Percentiles rank a stretch among this genome's conserved stretches.
These are phyloP conservation scores for Cairneyella variabilis DNA, from an alignment of 495 filamentous ascomycete genomes.

Conservation along the genomic window DNA sequence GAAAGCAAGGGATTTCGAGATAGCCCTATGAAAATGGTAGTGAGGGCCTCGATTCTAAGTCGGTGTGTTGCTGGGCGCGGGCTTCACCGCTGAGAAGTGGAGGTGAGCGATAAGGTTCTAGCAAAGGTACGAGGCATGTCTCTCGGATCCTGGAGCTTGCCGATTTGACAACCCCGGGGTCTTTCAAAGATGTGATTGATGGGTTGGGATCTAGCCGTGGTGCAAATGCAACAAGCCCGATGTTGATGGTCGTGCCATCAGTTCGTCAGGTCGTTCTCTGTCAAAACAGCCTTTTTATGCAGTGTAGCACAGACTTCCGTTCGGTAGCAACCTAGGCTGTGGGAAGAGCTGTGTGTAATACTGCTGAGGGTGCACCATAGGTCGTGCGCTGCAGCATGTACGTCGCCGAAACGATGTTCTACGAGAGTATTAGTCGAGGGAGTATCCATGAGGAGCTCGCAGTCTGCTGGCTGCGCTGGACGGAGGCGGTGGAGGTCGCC, in stretches of 20 bases:
- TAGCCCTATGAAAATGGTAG: background rate
- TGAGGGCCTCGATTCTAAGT: background rate
- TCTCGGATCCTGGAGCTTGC: slow-evolving; percentile 12
- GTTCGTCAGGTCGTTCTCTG: no score
- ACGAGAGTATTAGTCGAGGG: no score
- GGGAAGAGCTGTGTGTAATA: no score
- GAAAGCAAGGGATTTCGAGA: slow-evolving; percentile 1
- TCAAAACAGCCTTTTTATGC: background rate
- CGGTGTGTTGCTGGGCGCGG: slow-evolving; percentile 2
- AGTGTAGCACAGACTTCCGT: slow-evolving; percentile 8
- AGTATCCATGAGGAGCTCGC: background rate
- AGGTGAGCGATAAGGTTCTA: background rate
- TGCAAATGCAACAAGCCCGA: slow-evolving; percentile 8
- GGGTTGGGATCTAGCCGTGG: slow-evolving; percentile 1
- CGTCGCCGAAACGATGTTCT: no score
- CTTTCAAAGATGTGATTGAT: slow-evolving; percentile 9
- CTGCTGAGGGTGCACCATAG: no score
- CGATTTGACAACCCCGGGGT: slow-evolving; percentile 2
- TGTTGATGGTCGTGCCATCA: background rate
- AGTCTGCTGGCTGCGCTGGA: no score
- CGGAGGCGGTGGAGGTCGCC: background rate
- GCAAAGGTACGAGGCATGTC: background rate
- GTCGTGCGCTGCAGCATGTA: no score
- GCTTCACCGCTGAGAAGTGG: slow-evolving; percentile 5
- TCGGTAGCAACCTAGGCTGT: background rate